A percentile compares a stretch with the other conserved stretches of the same genome.
Evolutionary conservation across 805 yeast species (phyloP).

Genomic region (Candida argentea): DNA sequence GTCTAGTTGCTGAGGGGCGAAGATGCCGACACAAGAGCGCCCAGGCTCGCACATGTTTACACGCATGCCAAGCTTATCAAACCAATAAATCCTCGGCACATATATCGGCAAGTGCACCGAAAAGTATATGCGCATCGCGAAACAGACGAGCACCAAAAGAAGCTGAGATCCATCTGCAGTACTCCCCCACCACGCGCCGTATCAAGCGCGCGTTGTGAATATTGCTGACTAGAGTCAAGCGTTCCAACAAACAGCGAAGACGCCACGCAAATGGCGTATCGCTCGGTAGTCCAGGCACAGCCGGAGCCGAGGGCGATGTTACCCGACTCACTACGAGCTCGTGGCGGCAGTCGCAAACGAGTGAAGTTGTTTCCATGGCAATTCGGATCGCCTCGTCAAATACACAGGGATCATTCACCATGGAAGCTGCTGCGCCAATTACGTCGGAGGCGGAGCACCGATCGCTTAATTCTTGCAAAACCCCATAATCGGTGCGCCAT

Average conservation of each 20-base stretch:
- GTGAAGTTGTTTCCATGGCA: slow-evolving; percentile 27
- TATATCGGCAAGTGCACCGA: slow-evolving; percentile 24
- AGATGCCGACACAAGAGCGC: no score
- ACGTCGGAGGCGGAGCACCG: slow-evolving; percentile 17
- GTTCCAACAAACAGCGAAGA: slow-evolving; percentile 26
- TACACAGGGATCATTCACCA: slow-evolving; percentile 11
- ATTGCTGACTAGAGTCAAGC: slow-evolving; percentile 21
- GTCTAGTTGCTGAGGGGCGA: no score
- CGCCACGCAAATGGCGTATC: no score
- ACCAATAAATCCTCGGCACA: slow-evolving; percentile 18
- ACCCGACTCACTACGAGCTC: slow-evolving; percentile 4
- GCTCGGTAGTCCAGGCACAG: slow-evolving; percentile 22
- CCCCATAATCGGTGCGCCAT: slow-evolving; percentile 15
- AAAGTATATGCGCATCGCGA: slow-evolving; percentile 19
- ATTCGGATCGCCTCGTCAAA: slow-evolving; percentile 21
- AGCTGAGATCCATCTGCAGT: slow-evolving; percentile 16
- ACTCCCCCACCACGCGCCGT: slow-evolving; percentile 14
- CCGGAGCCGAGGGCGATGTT: slow-evolving; percentile 2
- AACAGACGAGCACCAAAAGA: slow-evolving; percentile 4
- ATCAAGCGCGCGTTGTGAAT: slow-evolving; percentile 16
- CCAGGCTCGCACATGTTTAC: no score
- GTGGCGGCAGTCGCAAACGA: slow-evolving; percentile 8
- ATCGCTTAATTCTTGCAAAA: slow-evolving; percentile 21
- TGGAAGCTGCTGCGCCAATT: no score
- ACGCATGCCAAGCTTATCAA: no score